A percentile compares a stretch with the other conserved stretches of the same genome.
Evolutionary conservation across 768 basidiomycete species (phyloP).

Genomic region (Lanmaoa rubissima): DNA sequence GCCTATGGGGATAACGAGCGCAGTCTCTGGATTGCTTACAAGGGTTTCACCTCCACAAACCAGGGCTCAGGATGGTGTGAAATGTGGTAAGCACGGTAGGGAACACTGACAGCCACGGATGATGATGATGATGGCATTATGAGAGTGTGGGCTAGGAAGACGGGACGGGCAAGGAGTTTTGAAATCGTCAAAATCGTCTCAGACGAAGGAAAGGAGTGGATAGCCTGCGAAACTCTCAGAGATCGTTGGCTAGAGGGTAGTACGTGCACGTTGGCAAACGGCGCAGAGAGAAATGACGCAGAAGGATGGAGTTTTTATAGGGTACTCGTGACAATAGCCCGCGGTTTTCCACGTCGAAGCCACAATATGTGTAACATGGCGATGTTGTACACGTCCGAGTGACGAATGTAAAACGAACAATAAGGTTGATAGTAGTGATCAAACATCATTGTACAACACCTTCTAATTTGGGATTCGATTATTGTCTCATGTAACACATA

Average conservation of each 20-base stretch:
- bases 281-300: background rate
- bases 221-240: constrained; percentile 22
- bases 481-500: background rate
- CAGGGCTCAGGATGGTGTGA: constrained; percentile 23
- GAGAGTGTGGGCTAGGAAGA: background rate
- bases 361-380: background rate
- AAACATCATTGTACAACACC: constrained; percentile 17
- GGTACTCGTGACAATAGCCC: constrained; percentile 12
- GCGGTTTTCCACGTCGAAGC: background rate
- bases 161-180: background rate
- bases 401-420: constrained; percentile 10
- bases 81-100: constrained; percentile 16
- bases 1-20: background rate
- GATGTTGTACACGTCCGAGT: background rate
- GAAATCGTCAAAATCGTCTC: constrained; percentile 19
- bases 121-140: constrained; percentile 6
- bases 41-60: constrained; percentile 24
- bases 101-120: background rate
- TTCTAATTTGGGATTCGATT: constrained; percentile 16
- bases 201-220: constrained; percentile 29
- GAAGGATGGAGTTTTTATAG: constrained; percentile 20
- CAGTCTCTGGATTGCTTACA: constrained; percentile 13
- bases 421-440: constrained; percentile 2
- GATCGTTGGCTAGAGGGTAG: constrained; percentile 12
- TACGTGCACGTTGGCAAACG: background rate